Conservation (phyloP, 73 alveolate species). For the Uronychia binucleata region DNA sequence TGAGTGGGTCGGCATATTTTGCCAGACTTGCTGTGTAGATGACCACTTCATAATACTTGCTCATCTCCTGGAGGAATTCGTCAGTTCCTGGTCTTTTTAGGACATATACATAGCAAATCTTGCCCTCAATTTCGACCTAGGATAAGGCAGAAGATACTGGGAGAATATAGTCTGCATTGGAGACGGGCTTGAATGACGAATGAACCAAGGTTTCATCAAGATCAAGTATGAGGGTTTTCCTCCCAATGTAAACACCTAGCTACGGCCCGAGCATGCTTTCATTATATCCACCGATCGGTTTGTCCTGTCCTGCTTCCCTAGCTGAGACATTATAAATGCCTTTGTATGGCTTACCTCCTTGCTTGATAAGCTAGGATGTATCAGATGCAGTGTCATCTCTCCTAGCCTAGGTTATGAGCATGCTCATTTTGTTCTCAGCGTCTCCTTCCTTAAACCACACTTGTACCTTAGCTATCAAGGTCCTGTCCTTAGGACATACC, state of each 20-base stretch:
- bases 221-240: conserved; percentile 55
- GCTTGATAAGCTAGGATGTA: no score
- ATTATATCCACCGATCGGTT: neutral
- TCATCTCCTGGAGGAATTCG: conserved; percentile 31
- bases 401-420: no score
- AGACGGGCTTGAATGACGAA: conserved; percentile 38
- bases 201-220: conserved; percentile 73
- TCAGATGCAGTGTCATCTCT: no score
- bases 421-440: no score
- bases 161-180: conserved; percentile 49
- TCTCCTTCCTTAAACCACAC: no score
- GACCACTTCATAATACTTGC: conserved; percentile 51
- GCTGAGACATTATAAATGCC: no score
- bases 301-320: no score
- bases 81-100: conserved; percentile 58
- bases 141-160: no score
- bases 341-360: no score
- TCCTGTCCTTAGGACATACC: no score
- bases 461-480: no score
- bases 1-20: conserved; percentile 85
- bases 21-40: conserved; percentile 56
- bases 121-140: conserved; percentile 64
- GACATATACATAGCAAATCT: conserved; percentile 41
- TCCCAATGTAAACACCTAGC: conserved; percentile 18
- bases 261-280: conserved; percentile 45